Percentiles rank a stretch among this genome's conserved stretches.
phyloP scores from a whole-genome alignment of 305 asterid species.

The Striga hermonthica region DNA sequence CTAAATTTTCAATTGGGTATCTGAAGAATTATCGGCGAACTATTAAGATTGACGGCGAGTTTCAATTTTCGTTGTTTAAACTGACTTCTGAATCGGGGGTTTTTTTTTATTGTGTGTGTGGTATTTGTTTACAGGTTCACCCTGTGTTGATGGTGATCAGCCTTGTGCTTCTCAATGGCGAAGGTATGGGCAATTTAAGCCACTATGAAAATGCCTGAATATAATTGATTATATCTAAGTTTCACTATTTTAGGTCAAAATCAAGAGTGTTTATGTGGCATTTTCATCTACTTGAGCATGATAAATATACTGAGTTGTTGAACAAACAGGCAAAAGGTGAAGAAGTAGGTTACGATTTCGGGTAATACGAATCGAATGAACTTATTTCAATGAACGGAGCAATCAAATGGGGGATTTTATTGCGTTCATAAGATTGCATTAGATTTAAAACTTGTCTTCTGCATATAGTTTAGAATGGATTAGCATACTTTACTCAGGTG shows the following conservation, averaged over 20 bases:
- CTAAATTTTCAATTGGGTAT: not conserved
- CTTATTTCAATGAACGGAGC: too few species aligned
- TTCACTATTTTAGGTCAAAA: not conserved
- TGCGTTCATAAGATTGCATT: too few species aligned
- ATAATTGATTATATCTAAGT: not conserved
- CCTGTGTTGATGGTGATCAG: conserved; percentile 56
- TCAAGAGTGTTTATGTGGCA: not conserved
- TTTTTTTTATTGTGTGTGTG: not conserved
- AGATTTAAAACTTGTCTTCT: too few species aligned
- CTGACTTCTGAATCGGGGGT: not conserved
- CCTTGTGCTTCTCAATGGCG: conserved; percentile 77
- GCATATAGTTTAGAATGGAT: too few species aligned
- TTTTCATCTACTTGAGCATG: not conserved
- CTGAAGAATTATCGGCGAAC: conserved; percentile 6
- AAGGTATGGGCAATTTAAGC: conserved; percentile 48
- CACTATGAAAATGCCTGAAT: not conserved
- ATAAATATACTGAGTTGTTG: not conserved
- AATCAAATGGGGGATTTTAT: too few species aligned
- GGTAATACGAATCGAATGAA: too few species aligned
- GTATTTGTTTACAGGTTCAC: not conserved
- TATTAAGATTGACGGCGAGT: not conserved
- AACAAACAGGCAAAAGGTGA: too few species aligned
- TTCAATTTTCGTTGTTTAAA: not conserved
- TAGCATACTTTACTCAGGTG: too few species aligned
- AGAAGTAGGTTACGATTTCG: too few species aligned